A percentile compares a stretch with the other conserved stretches of the same genome.
These are phyloP conservation scores for Aspergillus aculeatinus DNA, from an alignment of 2,329 filamentous ascomycete genomes.

Conservation along the genomic window DNA sequence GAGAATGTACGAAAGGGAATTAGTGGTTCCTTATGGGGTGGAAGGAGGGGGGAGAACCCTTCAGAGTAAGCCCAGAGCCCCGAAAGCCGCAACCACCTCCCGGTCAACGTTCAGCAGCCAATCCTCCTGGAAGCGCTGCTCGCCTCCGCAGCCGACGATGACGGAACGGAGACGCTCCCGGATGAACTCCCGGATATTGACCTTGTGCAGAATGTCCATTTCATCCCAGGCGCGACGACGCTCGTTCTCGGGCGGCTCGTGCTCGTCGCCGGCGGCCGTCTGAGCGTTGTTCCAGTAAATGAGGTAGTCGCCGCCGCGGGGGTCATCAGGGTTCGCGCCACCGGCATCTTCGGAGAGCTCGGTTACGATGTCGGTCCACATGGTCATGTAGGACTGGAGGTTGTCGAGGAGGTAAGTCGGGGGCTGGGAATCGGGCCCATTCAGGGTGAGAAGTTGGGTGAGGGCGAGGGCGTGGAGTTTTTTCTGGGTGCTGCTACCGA, in stretches of 20 bases:
- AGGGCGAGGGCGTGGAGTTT: constrained; percentile 49
- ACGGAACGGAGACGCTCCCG: constrained; percentile 41
- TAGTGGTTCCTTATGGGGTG: not conserved
- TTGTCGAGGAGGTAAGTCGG: constrained; percentile 43
- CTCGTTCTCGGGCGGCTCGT: constrained; percentile 42
- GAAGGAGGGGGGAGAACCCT: not conserved
- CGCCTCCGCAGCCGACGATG: constrained; percentile 42
- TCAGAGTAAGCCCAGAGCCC: constrained; percentile 37
- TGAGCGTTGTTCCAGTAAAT: constrained; percentile 40
- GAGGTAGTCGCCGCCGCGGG: constrained; percentile 41
- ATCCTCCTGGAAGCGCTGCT: constrained; percentile 42
- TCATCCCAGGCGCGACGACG: constrained; percentile 43
- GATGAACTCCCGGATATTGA: constrained; percentile 48
- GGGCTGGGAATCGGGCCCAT: constrained; percentile 36
- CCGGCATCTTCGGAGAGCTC: constrained; percentile 45
- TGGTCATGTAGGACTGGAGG: constrained; percentile 47
- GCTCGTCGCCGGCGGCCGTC: constrained; percentile 33
- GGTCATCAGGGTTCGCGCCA: constrained; percentile 35
- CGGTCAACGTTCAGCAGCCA: constrained; percentile 47
- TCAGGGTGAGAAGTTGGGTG: constrained; percentile 45
- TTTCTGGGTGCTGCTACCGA: constrained; percentile 47
- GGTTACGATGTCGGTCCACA: constrained; percentile 49
- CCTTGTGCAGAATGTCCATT: constrained; percentile 43
- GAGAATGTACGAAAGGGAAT: not conserved
- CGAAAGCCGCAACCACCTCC: constrained; percentile 43